Base-by-base conservation (phyloP, 2,329 filamentous ascomycete genomes). In the Capronia americana region DNA sequence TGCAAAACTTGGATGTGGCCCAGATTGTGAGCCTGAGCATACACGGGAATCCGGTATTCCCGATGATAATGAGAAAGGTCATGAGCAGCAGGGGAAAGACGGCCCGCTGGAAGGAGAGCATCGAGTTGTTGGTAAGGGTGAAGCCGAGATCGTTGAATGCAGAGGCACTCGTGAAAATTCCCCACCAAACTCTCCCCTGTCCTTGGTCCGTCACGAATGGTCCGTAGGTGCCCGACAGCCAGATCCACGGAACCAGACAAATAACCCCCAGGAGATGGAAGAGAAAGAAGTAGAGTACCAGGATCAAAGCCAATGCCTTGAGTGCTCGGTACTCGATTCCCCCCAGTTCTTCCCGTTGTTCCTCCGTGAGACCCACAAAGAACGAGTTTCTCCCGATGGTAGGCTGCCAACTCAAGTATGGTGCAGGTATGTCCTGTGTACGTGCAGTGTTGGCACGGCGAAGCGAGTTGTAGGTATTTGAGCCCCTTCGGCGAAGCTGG, bases 131-230 rank as follows among this genome's bases (percentile, higher is more conserved):
- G 0, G 93, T 98, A 70, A 99, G 82, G 1, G 93, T 94, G 73
- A 93, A 94, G 11, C 95, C 95, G n/a, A 98, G 81, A 80, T 99
- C 94, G 79, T 94, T 97, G 79, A 99, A 97, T 63, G 93, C 86
- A 48, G 93, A 95, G 57, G 88, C 92, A 14, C 93, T 82, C 0
- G 92, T 97, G 80, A 94, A 99, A 72, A 99, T 88, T 0, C 87
- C 93, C 87, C 95, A 99, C 95, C 95, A 99, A 0, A 87, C 85
- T 48, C 87, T 87, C 64, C 84, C 88, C 71, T 91, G 81, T 8
- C 87, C 88, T 58, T 81, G 83, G 0, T 76, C 78, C 1, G 85
- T 81, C n/a, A 97, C 86, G 17, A 94, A 75, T 0, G 81, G 71
- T 4, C 87, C 88, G 77, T 92, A 97, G 1, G 79, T 81, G 0